phyloP scores from a whole-genome alignment of 2,329 filamentous ascomycete species.

The Harringtonia lauricola region DNA sequence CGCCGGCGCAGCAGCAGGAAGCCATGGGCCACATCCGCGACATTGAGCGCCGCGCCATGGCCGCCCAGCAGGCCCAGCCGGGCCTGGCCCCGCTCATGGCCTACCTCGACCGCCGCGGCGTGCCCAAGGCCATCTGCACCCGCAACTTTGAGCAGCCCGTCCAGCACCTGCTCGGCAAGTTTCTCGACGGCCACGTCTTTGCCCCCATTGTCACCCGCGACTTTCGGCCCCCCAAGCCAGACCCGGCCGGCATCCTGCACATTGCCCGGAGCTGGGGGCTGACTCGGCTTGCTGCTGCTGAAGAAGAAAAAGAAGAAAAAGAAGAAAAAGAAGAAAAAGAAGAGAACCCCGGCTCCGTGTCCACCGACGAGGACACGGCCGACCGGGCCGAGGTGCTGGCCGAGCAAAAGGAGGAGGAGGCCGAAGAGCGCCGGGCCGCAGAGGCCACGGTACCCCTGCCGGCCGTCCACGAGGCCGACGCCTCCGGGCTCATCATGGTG shows the following conservation, averaged over 20 bases:
- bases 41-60: conserved; percentile 77
- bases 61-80: conserved; percentile 66
- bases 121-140: conserved; percentile 83
- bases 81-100: conserved; percentile 70
- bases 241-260: conserved; percentile 77
- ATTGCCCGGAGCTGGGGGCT: conserved; percentile 72
- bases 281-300: conserved; percentile 14
- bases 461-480: conserved; percentile 23
- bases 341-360: conserved; percentile 3
- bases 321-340: no score
- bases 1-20: conserved; percentile 38
- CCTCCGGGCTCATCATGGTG: conserved; percentile 48
- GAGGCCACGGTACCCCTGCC: conserved; percentile 4
- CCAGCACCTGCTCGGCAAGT: conserved; percentile 61
- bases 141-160: conserved; percentile 84
- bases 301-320: no score
- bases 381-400: conserved; percentile 8
- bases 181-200: conserved; percentile 59
- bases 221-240: conserved; percentile 73
- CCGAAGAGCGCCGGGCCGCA: conserved; percentile 8
- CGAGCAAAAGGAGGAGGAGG: conserved; percentile 12
- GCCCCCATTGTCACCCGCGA: conserved; percentile 74
- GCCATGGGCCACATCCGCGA: conserved; percentile 65
- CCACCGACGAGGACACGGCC: conserved; percentile 8
- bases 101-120: conserved; percentile 56